Conservation (phyloP, 148 eudicot genomes). For the Silene uniflora region DNA sequence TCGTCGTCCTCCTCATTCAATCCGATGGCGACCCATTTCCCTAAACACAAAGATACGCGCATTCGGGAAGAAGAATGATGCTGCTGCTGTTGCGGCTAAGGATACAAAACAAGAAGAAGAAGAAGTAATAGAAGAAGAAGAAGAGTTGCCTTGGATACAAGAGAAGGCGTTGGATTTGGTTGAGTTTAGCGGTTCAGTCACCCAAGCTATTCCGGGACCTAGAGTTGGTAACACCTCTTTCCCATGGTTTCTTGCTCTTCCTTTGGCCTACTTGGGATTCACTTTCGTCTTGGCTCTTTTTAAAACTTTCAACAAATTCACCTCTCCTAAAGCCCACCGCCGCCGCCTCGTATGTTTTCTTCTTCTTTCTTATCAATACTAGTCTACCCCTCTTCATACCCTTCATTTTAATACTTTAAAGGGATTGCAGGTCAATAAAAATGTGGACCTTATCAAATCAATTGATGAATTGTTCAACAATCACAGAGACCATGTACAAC, state of each 20-base stretch:
- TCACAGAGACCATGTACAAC: constrained; percentile 47
- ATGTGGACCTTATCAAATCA: constrained; percentile 66
- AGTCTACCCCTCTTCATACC: too few species aligned
- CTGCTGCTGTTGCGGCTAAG: not conserved
- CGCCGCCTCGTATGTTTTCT: constrained; percentile 47
- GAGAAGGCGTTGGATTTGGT: constrained; percentile 89
- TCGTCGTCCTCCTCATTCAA: not conserved
- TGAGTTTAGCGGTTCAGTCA: constrained; percentile 78
- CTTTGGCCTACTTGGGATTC: constrained; percentile 61
- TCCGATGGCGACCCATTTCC: not conserved
- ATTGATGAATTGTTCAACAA: constrained; percentile 68
- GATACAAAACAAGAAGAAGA: constrained; percentile 15
- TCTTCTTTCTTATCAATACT: not conserved
- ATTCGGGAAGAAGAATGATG: constrained; percentile 3
- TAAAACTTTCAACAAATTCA: constrained; percentile 58
- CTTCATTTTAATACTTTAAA: not conserved
- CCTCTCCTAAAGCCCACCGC: constrained; percentile 63
- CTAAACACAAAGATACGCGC: not conserved
- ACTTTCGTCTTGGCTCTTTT: constrained; percentile 55
- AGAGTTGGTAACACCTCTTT: constrained; percentile 57
- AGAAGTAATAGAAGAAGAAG: constrained; percentile 52
- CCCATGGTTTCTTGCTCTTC: constrained; percentile 81
- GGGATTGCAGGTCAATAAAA: constrained; percentile 62
- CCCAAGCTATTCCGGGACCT: constrained; percentile 87
- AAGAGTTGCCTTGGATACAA: constrained; percentile 81